These are phyloP conservation scores for Lactarius deliciosus DNA, from an alignment of 768 basidiomycete species.

Conservation along the genomic window DNA sequence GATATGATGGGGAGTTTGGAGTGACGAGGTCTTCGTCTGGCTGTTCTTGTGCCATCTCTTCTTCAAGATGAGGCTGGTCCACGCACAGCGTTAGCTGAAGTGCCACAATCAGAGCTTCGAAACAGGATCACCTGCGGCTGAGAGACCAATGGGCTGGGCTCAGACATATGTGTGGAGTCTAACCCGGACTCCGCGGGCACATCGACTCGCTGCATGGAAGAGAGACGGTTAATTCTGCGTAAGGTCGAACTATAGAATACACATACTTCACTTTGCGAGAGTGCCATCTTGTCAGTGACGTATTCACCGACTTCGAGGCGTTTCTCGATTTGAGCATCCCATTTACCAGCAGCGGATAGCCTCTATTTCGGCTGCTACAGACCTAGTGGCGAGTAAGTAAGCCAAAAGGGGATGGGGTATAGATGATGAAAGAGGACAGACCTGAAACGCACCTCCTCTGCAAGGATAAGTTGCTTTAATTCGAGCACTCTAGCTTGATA, in stretches of 20 bases:
- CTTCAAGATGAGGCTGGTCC: conserved; percentile 11
- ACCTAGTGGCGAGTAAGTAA: conserved; percentile 41
- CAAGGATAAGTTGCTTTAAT: conserved; percentile 64
- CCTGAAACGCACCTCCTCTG: conserved; percentile 81
- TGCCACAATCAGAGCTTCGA: background rate
- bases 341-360: conserved; percentile 66
- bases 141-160: conserved; percentile 17
- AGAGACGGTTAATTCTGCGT: conserved; percentile 8
- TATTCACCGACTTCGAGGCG: conserved; percentile 33
- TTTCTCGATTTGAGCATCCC: conserved; percentile 54
- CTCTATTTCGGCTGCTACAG: conserved; percentile 70
- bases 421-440: conserved; percentile 34
- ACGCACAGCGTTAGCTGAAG: background rate
- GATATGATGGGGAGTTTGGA: background rate
- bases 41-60: conserved; percentile 19
- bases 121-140: conserved; percentile 18
- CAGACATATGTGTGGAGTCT: conserved; percentile 21
- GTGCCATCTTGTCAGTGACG: conserved; percentile 24
- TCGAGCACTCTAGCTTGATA: conserved; percentile 71
- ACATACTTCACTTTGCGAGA: conserved; percentile 20
- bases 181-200: conserved; percentile 17
- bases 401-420: background rate
- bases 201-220: conserved; percentile 17
- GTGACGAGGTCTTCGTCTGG: conserved; percentile 17
- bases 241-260: background rate